Evolutionary conservation across 2,329 filamentous ascomycete genomes (phyloP), one percentile per base, ranked within the genome.

Genomic region (Sarocladium oryzae): DNA sequence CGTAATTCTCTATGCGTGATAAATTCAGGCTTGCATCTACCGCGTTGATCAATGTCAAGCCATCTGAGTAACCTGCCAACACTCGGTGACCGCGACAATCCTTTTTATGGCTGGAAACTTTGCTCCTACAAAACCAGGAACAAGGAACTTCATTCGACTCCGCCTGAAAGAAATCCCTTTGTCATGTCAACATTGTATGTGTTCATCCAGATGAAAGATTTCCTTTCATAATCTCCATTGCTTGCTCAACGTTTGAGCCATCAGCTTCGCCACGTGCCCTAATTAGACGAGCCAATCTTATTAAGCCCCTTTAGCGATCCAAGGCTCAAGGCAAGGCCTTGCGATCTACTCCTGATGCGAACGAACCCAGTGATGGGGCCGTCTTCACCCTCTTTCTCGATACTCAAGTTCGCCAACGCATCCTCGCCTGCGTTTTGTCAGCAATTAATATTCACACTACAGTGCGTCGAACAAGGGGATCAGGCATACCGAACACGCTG

Each of bases 321-420:
- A 57, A 99, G 75, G 71, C 92, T 96, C 60, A 99, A 75, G 10
- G 93, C 93, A 63, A 99, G 76, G 46, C 93, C 93, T 73, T 99
- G 93, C 33, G 90, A 96, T 66, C 93, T 86, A 76, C 91, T 96
- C 72, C 93, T 85, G 81, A 99, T 99, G 66, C 93, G 85, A 56
- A 99, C 91, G 69, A 99, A 99, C 40, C 93, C 93, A 37, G 92
- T 96, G 56, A 99, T 92, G 5, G 90, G 89, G 21, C 93, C 93
- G 63, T 96, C 86, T 23, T 96, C 90, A 54, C 90, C 91, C 68
- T 97, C 91, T 73, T 96, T 92, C 72, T 99, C 93, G 63, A 99
- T 96, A 67, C 91, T 96, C 69, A 99, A 66, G 68, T 99, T 99
- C 63, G 93, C 93, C 62, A 99, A 75, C 54, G 93, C 93, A 73